These are phyloP conservation scores for Cercospora sp. DNA, from an alignment of 2,329 filamentous ascomycete species.

Conservation along the genomic window DNA sequence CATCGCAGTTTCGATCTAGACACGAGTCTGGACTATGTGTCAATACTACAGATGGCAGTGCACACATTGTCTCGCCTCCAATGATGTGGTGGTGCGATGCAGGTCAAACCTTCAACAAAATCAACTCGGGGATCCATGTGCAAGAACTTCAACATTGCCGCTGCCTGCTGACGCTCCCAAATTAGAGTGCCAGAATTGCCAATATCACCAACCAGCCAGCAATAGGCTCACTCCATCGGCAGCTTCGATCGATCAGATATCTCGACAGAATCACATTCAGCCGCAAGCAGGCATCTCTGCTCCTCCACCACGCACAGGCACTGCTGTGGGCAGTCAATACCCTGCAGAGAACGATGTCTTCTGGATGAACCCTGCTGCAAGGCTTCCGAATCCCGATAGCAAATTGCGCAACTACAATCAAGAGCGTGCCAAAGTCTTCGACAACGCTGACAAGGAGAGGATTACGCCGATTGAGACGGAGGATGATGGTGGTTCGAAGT, in stretches of 20 bases:
- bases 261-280: neutral
- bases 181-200: constrained; percentile 22
- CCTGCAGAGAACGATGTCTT: constrained; percentile 17
- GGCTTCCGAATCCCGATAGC: constrained; percentile 6
- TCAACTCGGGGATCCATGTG: constrained; percentile 13
- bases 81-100: constrained; percentile 22
- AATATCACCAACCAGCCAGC: neutral
- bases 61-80: constrained; percentile 8
- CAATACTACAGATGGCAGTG: constrained; percentile 21
- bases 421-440: constrained; percentile 10
- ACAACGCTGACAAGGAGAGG: neutral
- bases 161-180: constrained; percentile 19
- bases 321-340: neutral
- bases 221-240: neutral
- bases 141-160: constrained; percentile 13
- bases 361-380: constrained; percentile 11
- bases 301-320: neutral
- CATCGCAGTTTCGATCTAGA: neutral
- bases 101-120: constrained; percentile 9
- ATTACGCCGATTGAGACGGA: too few species aligned
- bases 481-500: neutral
- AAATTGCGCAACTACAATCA: constrained; percentile 15
- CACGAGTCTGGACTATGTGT: constrained; percentile 11
- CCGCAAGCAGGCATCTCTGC: neutral
- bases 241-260: neutral